A percentile compares a stretch with the other conserved stretches of the same genome.
phyloP scores from a whole-genome alignment of 805 yeast species.

The Barnettozyma sp. region DNA sequence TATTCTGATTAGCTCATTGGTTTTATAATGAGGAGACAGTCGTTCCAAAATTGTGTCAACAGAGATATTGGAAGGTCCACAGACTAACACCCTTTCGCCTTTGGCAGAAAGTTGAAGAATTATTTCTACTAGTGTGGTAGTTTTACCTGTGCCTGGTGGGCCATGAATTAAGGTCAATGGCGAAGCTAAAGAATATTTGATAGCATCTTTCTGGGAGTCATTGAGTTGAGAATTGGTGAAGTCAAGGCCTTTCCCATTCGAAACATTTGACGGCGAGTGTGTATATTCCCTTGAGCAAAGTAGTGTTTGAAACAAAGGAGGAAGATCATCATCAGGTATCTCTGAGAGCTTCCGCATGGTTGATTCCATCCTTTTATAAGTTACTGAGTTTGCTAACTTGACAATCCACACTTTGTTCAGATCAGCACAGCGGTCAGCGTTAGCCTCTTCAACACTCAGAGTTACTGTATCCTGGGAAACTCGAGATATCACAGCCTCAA shows the following conservation, averaged over 20 bases:
- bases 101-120: conserved; percentile 62
- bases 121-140: conserved; percentile 77
- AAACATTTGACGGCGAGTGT: conserved; percentile 33
- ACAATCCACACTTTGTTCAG: conserved; percentile 53
- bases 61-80: conserved; percentile 92
- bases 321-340: conserved; percentile 27
- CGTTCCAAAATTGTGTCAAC: conserved; percentile 89
- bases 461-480: conserved; percentile 41
- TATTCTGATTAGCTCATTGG: conserved; percentile 59
- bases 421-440: conserved; percentile 42
- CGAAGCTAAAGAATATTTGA: conserved; percentile 55
- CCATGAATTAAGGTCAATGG: conserved; percentile 61
- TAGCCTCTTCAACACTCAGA: conserved; percentile 53
- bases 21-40: conserved; percentile 33
- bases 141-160: conserved; percentile 78
- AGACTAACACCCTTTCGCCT: conserved; percentile 63
- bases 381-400: conserved; percentile 52
- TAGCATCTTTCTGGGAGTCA: conserved; percentile 65
- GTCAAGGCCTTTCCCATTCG: conserved; percentile 6
- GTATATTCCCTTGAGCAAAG: conserved; percentile 34
- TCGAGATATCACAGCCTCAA: conserved; percentile 64
- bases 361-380: conserved; percentile 73
- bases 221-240: conserved; percentile 25
- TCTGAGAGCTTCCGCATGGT: conserved; percentile 63
- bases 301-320: conserved; percentile 38